Conservation (phyloP, 257 asterid genomes). For the Nyctanthes arbortristis region DNA sequence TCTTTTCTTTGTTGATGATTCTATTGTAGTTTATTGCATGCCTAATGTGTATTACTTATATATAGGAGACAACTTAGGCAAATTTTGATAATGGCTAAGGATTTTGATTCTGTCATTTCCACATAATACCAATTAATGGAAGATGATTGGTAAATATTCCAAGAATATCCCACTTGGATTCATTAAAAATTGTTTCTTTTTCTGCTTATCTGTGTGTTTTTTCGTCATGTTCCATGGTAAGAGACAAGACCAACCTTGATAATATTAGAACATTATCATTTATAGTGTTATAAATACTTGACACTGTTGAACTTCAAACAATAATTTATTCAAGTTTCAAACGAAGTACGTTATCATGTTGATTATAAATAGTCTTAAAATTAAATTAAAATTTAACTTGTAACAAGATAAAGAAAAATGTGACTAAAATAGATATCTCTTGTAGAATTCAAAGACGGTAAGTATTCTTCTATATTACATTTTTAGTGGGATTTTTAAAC, state of each 20-base stretch:
- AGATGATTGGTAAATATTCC: constrained; percentile 36
- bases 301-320: too few species aligned
- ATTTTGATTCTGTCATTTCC: neutral
- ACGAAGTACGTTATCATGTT: too few species aligned
- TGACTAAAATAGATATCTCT: too few species aligned
- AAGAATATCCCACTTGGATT: constrained; percentile 33
- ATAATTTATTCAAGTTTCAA: too few species aligned
- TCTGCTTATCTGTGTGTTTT: constrained; percentile 20
- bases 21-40: neutral
- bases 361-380: too few species aligned
- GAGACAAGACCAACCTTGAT: constrained; percentile 20
- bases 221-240: constrained; percentile 33
- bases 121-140: constrained; percentile 12
- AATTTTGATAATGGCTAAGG: constrained; percentile 7
- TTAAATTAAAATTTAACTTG: too few species aligned
- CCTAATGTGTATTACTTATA: neutral
- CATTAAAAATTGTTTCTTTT: constrained; percentile 19
- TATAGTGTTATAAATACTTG: too few species aligned
- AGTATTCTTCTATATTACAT: too few species aligned
- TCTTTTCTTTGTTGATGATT: neutral
- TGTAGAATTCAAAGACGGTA: too few species aligned
- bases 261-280: too few species aligned
- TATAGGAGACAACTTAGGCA: constrained; percentile 22
- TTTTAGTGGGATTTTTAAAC: too few species aligned
- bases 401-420: too few species aligned